A percentile compares a stretch with the other conserved stretches of the same genome.
Evolutionary conservation across 2,329 filamentous ascomycete species (phyloP).

Genomic region (Claviceps pusilla): DNA sequence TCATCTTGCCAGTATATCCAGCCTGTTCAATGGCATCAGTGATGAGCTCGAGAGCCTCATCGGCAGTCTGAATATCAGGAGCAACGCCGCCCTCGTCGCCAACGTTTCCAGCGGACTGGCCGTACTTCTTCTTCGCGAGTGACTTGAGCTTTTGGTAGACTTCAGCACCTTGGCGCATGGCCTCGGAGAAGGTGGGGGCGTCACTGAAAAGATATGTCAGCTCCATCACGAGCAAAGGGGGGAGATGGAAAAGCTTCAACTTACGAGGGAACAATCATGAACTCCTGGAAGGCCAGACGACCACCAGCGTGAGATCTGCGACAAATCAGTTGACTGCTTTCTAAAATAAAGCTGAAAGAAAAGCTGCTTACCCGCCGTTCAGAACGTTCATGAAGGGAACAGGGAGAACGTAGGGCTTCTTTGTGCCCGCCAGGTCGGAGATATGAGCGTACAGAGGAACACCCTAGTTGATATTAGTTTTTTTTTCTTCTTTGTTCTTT

Average conservation of each 20-base stretch:
- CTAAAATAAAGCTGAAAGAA: background rate
- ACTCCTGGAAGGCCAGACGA: conserved; percentile 87
- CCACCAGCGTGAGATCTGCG: conserved; percentile 84
- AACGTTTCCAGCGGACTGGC: conserved; percentile 95
- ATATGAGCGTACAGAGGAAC: conserved; percentile 79
- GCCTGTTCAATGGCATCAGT: conserved; percentile 84
- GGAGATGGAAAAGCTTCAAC: conserved; percentile 17
- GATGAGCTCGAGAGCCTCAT: conserved; percentile 95
- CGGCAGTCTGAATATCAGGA: conserved; percentile 91
- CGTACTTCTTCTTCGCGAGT: conserved; percentile 98
- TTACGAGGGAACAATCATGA: conserved; percentile 82
- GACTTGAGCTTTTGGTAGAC: conserved; percentile 97
- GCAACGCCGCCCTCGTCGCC: conserved; percentile 99
- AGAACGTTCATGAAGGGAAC: conserved; percentile 91
- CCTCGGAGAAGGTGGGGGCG: conserved; percentile 86
- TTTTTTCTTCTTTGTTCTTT: background rate
- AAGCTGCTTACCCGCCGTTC: conserved; percentile 47
- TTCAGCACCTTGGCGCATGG: conserved; percentile 88
- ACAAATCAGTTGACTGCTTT: background rate
- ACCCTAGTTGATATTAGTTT: conserved; percentile 28
- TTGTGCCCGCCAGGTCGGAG: conserved; percentile 74
- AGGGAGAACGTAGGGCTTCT: conserved; percentile 81
- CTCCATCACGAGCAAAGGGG: background rate
- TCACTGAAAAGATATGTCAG: conserved; percentile 30
- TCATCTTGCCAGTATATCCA: conserved; percentile 89